Percentiles rank a stretch among this genome's conserved stretches.
Conservation (phyloP, 2,329 filamentous ascomycete species). For the Fusarium metavorans region DNA sequence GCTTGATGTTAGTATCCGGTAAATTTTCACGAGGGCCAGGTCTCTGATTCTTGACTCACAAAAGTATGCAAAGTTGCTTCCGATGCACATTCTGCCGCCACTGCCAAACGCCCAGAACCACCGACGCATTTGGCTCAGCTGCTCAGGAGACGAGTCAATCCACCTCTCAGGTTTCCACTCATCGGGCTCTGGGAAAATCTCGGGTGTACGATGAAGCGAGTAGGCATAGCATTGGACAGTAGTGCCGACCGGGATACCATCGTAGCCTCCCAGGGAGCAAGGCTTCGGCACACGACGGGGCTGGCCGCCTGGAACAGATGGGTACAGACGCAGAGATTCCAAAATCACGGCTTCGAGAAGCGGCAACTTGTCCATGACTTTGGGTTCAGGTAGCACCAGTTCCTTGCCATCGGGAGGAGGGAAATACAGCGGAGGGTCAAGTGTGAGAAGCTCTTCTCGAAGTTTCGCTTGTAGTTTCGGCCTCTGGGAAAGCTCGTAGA, state of each 20-base stretch:
- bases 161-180: not conserved
- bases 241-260: not conserved
- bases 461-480: not conserved
- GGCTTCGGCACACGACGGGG: not conserved
- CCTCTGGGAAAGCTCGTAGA: not conserved
- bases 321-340: constrained; percentile 1
- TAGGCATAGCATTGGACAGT: constrained; percentile 1
- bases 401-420: not conserved
- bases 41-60: not conserved
- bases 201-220: not conserved
- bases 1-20: not conserved
- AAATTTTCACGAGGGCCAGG: too few relatives aligned
- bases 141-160: constrained; percentile 2
- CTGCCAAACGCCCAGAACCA: constrained; percentile 25
- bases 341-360: not conserved
- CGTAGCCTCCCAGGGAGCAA: not conserved
- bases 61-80: constrained; percentile 16
- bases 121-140: not conserved
- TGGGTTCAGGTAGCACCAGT: not conserved
- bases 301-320: not conserved
- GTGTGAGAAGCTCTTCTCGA: not conserved
- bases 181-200: not conserved
- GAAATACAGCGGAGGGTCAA: not conserved
- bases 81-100: constrained; percentile 14
- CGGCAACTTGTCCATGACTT: not conserved